Conservation (phyloP, 805 yeast genomes). For the Komagataella populi region DNA sequence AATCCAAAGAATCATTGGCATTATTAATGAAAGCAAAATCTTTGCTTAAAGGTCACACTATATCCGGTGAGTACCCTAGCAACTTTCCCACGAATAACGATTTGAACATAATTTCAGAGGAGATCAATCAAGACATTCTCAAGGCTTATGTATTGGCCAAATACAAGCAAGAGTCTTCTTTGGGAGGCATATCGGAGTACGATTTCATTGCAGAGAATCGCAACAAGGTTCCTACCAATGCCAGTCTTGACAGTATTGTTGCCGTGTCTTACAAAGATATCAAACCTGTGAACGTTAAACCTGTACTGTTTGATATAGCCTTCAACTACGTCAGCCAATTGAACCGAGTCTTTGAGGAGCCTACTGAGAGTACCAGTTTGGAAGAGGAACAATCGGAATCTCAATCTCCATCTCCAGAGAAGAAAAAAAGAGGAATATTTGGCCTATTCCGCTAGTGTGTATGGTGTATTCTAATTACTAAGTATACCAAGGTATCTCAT, state of each 20-base stretch:
- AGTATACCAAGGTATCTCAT: background rate
- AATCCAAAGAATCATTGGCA: conserved; percentile 33
- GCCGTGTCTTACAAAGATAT: conserved; percentile 19
- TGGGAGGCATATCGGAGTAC: conserved; percentile 2
- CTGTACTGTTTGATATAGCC: conserved; percentile 85
- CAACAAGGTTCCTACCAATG: conserved; percentile 14
- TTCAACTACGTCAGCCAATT: conserved; percentile 47
- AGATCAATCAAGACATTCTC: conserved; percentile 9
- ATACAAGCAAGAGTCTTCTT: conserved; percentile 17
- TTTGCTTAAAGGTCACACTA: conserved; percentile 7
- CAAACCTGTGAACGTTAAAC: conserved; percentile 62
- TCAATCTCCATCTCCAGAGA: background rate
- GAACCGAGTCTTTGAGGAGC: background rate
- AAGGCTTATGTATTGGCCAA: conserved; percentile 35
- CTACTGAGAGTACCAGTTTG: background rate
- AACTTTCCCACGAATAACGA: conserved; percentile 25
- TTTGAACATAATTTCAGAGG: conserved; percentile 11
- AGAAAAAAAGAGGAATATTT: background rate
- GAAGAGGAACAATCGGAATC: background rate
- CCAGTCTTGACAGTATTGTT: conserved; percentile 18
- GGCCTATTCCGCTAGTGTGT: background rate
- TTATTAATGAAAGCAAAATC: conserved; percentile 20
- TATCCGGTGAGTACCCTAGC: conserved; percentile 23
- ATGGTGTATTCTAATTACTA: background rate
- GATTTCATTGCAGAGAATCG: conserved; percentile 17